Conservation (phyloP, 2,329 filamentous ascomycete genomes). For the Bipolaris cookei region DNA sequence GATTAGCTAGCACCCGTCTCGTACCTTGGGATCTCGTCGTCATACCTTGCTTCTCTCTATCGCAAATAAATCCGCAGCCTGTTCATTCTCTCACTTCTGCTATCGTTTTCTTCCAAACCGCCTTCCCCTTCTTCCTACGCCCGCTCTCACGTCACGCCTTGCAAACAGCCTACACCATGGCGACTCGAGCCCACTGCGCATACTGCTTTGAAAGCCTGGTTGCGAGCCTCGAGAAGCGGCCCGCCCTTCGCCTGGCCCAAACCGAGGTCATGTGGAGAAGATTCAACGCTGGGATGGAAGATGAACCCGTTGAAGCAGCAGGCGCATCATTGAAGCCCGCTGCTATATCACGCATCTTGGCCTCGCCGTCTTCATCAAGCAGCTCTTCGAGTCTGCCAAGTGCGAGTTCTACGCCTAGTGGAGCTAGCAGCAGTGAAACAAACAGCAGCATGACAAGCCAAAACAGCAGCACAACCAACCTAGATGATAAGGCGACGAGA, state of each 20-base stretch:
- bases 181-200: slow-evolving; percentile 82
- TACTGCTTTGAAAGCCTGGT: slow-evolving; percentile 90
- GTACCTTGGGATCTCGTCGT: slow-evolving; percentile 18
- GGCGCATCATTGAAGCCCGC: slow-evolving; percentile 47
- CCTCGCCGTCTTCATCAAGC: slow-evolving; percentile 50
- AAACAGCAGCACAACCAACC: slow-evolving; percentile 32
- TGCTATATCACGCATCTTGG: slow-evolving; percentile 54
- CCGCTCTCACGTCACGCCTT: not conserved
- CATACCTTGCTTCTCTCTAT: slow-evolving; percentile 10
- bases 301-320: slow-evolving; percentile 7
- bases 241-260: slow-evolving; percentile 69
- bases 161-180: slow-evolving; percentile 64
- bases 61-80: not conserved
- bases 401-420: slow-evolving; percentile 53
- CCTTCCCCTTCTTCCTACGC: not conserved
- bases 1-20: slow-evolving; percentile 9
- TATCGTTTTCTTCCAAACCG: not conserved
- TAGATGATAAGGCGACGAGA: slow-evolving; percentile 48
- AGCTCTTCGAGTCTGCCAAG: slow-evolving; percentile 57
- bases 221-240: slow-evolving; percentile 73
- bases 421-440: slow-evolving; percentile 48
- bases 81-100: not conserved
- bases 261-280: slow-evolving; percentile 73
- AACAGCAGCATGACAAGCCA: slow-evolving; percentile 54
- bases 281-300: slow-evolving; percentile 50